phyloP scores from a whole-genome alignment of 345 rosid genomes.

The Camelina laxa region DNA sequence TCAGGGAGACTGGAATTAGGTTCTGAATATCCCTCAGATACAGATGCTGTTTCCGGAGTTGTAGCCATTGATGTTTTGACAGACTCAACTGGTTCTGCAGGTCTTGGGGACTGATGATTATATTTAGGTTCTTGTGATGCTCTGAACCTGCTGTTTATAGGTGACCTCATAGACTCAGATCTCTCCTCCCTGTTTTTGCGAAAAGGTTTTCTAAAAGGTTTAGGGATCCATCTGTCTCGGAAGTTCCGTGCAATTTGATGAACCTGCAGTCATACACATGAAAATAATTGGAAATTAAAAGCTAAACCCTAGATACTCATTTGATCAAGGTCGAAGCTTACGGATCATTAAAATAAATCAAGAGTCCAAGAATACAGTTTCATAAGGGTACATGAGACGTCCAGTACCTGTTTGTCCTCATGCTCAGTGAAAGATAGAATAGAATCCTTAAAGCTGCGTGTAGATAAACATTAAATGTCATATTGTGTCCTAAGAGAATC shows the following conservation, averaged over 20 bases:
- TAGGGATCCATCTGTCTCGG: constrained; percentile 89
- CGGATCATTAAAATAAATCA: constrained; percentile 17
- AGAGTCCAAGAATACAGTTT: constrained; percentile 21
- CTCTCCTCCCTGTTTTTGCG: constrained; percentile 66
- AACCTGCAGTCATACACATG: constrained; percentile 59
- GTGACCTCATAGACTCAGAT: constrained; percentile 53
- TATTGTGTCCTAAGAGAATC: constrained; percentile 9
- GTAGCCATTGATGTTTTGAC: constrained; percentile 46
- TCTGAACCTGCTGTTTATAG: constrained; percentile 52
- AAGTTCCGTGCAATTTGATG: constrained; percentile 94
- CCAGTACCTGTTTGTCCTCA: constrained; percentile 79
- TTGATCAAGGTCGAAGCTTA: constrained; percentile 1
- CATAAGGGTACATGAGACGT: constrained; percentile 1
- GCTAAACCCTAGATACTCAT: constrained; percentile 3
- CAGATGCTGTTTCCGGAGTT: constrained; percentile 50
- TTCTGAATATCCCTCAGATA: constrained; percentile 49
- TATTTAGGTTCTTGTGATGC: constrained; percentile 54
- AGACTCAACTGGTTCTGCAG: constrained; percentile 51
- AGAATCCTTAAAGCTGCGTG: constrained; percentile 85
- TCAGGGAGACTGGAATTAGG: constrained; percentile 48
- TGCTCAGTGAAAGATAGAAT: constrained; percentile 94
- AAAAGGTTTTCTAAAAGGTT: constrained; percentile 59
- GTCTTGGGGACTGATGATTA: constrained; percentile 55
- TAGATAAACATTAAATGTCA: constrained; percentile 34
- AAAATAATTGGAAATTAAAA: constrained; percentile 17